Evolutionary conservation across 768 basidiomycete species (phyloP).

Genomic region (Trametes meyenii): DNA sequence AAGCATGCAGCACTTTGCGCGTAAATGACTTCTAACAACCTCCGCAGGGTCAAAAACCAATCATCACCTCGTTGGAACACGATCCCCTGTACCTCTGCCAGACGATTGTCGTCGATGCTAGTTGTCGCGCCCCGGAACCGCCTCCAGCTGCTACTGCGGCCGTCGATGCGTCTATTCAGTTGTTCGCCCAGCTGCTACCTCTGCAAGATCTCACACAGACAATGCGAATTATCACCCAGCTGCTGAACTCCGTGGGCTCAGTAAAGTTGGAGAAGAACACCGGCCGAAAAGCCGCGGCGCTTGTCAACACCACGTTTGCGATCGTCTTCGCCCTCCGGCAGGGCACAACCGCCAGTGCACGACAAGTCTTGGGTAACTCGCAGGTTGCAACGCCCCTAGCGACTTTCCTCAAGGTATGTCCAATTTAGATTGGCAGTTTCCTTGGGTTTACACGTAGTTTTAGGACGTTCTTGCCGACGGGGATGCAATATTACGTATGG

Average conservation of each 20-base stretch:
- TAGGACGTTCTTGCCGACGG: constrained; percentile 83
- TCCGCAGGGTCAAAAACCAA: constrained; percentile 69
- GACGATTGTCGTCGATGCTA: constrained; percentile 38
- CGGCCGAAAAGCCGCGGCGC: constrained; percentile 82
- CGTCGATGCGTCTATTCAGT: constrained; percentile 85
- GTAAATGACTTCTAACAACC: background rate
- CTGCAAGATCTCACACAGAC: constrained; percentile 69
- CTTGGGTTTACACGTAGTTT: constrained; percentile 8
- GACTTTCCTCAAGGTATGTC: constrained; percentile 73
- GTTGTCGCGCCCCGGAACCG: constrained; percentile 59
- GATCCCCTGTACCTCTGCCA: constrained; percentile 77
- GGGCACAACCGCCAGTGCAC: constrained; percentile 52
- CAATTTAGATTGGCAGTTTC: background rate
- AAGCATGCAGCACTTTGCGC: constrained; percentile 29
- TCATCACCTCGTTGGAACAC: constrained; percentile 84
- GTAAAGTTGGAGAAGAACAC: constrained; percentile 84
- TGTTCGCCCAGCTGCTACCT: constrained; percentile 81
- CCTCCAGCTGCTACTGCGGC: constrained; percentile 80
- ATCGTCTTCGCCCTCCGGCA: constrained; percentile 68
- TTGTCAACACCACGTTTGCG: constrained; percentile 78
- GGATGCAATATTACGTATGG: constrained; percentile 72
- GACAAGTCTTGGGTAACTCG: constrained; percentile 63
- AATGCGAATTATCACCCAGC: constrained; percentile 54
- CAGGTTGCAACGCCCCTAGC: constrained; percentile 65
- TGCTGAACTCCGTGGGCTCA: constrained; percentile 70